Conservation (phyloP, 2,329 filamentous ascomycete genomes). For the Cordyceps pruinosa region DNA sequence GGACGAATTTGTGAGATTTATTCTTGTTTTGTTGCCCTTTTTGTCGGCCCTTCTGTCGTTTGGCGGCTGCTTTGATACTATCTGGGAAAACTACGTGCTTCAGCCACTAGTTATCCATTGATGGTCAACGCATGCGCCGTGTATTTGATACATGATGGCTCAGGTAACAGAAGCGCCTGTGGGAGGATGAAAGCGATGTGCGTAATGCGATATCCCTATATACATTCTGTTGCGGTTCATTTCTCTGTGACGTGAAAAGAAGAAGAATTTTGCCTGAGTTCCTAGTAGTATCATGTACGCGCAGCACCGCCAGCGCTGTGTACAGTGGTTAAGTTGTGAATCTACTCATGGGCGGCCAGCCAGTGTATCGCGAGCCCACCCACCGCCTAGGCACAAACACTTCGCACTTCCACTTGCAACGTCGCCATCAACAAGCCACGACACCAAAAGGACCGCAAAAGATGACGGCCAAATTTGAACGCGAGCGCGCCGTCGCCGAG, state of each 20-base stretch:
- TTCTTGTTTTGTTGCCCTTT: conserved; percentile 11
- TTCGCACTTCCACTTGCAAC: neutral
- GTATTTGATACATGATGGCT: conserved; percentile 7
- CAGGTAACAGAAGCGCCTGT: neutral
- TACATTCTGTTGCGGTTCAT: neutral
- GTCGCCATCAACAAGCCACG: neutral
- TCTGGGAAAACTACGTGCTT: neutral
- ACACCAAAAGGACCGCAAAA: neutral
- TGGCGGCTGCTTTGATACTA: neutral
- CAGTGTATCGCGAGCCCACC: no score
- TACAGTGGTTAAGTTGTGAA: neutral
- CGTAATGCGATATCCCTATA: neutral
- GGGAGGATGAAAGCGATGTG: conserved; percentile 1
- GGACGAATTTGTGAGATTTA: conserved; percentile 1
- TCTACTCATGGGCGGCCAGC: no score
- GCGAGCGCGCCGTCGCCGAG: conserved; percentile 29
- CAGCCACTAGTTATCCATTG: neutral
- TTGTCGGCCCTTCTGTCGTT: neutral
- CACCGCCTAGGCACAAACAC: no score
- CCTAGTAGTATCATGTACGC: neutral
- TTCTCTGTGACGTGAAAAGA: neutral
- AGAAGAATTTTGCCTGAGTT: neutral
- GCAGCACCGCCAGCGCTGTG: neutral
- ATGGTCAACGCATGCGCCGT: neutral
- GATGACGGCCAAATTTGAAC: conserved; percentile 21